Evolutionary conservation across 2,329 filamentous ascomycete species (phyloP).

Genomic region (Cryphonectria japonica): DNA sequence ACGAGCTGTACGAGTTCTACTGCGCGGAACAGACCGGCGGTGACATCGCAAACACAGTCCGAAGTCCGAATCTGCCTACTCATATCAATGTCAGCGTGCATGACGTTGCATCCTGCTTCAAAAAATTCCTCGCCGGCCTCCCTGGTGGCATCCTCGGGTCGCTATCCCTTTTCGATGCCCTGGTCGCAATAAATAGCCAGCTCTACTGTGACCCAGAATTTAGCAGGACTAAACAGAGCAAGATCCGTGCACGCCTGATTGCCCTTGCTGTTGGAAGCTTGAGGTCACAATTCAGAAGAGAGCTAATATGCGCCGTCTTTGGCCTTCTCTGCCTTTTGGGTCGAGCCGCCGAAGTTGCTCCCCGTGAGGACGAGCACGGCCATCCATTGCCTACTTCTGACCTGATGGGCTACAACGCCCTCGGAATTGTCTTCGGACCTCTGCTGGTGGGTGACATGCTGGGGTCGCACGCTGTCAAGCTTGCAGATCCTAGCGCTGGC

Average conservation of each 20-base stretch:
- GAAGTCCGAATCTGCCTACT: slow-evolving; percentile 60
- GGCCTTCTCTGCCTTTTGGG: slow-evolving; percentile 67
- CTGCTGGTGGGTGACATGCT: slow-evolving; percentile 63
- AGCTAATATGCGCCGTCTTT: slow-evolving; percentile 69
- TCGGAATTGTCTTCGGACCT: slow-evolving; percentile 69
- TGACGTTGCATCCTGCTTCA: slow-evolving; percentile 70
- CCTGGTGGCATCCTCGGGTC: slow-evolving; percentile 70
- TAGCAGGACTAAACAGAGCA: slow-evolving; percentile 56
- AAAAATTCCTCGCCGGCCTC: slow-evolving; percentile 64
- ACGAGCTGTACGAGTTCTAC: slow-evolving; percentile 67
- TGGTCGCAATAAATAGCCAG: slow-evolving; percentile 64
- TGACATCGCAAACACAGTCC: slow-evolving; percentile 60
- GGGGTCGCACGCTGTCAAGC: slow-evolving; percentile 53
- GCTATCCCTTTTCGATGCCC: slow-evolving; percentile 61
- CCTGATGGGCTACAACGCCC: slow-evolving; percentile 65
- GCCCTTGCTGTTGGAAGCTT: slow-evolving; percentile 64
- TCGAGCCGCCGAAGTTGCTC: slow-evolving; percentile 56
- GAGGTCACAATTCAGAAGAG: slow-evolving; percentile 62
- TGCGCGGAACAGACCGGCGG: slow-evolving; percentile 53
- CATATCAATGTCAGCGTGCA: slow-evolving; percentile 64
- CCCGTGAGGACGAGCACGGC: slow-evolving; percentile 55
- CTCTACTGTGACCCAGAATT: slow-evolving; percentile 56
- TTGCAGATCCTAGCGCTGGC: slow-evolving; percentile 47
- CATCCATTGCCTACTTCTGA: slow-evolving; percentile 58
- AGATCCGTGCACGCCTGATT: slow-evolving; percentile 66